A percentile compares a stretch with the other conserved stretches of the same genome.
These are phyloP conservation scores for Cryphonectria japonica DNA, from an alignment of 2,329 filamentous ascomycete genomes.

Conservation along the genomic window DNA sequence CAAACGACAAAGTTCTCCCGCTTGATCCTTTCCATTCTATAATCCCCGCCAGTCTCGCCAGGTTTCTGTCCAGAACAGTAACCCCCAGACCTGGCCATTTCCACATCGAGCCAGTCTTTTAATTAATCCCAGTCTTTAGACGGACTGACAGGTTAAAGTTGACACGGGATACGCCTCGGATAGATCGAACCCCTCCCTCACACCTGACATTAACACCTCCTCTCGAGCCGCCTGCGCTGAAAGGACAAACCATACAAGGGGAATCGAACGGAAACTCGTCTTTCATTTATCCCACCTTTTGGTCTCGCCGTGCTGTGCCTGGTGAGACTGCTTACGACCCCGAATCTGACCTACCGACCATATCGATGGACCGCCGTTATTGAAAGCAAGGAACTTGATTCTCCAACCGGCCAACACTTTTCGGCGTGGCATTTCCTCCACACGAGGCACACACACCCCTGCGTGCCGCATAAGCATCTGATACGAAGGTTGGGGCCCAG, in stretches of 20 bases:
- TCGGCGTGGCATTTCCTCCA: not conserved
- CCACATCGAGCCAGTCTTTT: not conserved
- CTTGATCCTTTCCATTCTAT: slow-evolving; percentile 6
- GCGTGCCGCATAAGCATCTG: slow-evolving; percentile 1
- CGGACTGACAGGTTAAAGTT: slow-evolving; percentile 27
- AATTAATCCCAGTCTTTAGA: slow-evolving; percentile 21
- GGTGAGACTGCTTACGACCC: slow-evolving; percentile 20
- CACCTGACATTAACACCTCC: not conserved
- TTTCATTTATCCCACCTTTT: slow-evolving; percentile 9
- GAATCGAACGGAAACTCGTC: not conserved
- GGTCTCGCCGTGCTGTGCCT: slow-evolving; percentile 16
- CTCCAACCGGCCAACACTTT: not conserved
- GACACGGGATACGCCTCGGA: slow-evolving; percentile 25
- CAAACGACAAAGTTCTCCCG: not conserved
- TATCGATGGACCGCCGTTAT: slow-evolving; percentile 20
- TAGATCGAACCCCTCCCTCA: slow-evolving; percentile 9
- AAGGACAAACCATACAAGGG: not conserved
- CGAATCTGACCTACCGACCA: slow-evolving; percentile 5
- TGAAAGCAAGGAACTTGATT: slow-evolving; percentile 11
- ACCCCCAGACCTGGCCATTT: not conserved
- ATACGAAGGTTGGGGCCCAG: slow-evolving; percentile 9
- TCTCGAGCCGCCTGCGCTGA: not conserved
- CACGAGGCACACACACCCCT: not conserved
- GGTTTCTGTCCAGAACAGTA: not conserved
- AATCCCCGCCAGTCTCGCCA: not conserved